phyloP scores from a whole-genome alignment of 2,329 filamentous ascomycete genomes.

The Alternaria consortialis region DNA sequence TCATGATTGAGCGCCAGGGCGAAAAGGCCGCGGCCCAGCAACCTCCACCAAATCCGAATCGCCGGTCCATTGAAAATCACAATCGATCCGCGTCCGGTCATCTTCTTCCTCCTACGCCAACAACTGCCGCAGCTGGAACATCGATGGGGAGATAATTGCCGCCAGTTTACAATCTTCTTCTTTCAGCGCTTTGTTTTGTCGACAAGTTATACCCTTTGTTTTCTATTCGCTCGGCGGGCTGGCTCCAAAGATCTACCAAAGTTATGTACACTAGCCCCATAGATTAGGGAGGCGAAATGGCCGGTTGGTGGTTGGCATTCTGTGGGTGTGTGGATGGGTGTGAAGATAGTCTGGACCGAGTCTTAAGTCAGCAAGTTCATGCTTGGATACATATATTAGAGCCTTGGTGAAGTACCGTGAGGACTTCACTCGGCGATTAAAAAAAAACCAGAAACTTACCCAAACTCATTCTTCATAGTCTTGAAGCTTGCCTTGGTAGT shows the following conservation, averaged over 20 bases:
- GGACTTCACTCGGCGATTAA: conserved; percentile 6
- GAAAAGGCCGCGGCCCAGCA: conserved; percentile 47
- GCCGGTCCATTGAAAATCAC: conserved; percentile 46
- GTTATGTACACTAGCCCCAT: conserved; percentile 35
- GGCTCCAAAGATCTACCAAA: conserved; percentile 30
- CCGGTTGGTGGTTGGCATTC: not conserved
- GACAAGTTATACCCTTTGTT: conserved; percentile 46
- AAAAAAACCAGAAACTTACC: conserved; percentile 33
- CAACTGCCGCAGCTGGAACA: conserved; percentile 19
- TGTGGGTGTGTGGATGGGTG: not conserved
- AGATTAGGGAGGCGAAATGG: conserved; percentile 4
- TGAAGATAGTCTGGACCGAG: conserved; percentile 24
- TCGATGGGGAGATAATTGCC: conserved; percentile 19
- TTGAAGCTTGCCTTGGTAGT: not conserved
- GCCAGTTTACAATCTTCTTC: conserved; percentile 6
- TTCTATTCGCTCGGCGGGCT: conserved; percentile 31
- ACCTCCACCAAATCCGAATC: conserved; percentile 33
- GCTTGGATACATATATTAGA: conserved; percentile 26
- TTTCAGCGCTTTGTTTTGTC: conserved; percentile 22
- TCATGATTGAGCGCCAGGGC: conserved; percentile 58
- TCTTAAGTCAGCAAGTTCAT: conserved; percentile 20
- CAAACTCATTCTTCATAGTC: not conserved
- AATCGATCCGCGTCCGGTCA: conserved; percentile 49
- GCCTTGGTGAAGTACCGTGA: conserved; percentile 10
- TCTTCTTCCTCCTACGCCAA: conserved; percentile 45